Evolutionary conservation across 306 rosid genomes (phyloP), one percentile per base, ranked within the genome.

Genomic region (Albizia julibrissin): DNA sequence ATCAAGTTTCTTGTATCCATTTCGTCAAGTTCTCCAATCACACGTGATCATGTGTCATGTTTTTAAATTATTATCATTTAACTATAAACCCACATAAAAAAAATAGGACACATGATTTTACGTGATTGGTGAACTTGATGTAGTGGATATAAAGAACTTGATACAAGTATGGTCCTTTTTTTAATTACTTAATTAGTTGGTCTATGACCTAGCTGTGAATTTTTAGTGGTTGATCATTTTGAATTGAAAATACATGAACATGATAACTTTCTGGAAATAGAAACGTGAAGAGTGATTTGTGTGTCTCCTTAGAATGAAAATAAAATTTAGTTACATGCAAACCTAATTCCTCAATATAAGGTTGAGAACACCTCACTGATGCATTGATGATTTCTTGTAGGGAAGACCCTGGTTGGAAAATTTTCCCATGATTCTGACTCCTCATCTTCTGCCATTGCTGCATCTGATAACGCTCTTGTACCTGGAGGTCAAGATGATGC

Each of bases 391-490:
- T 52, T 82, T 77, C 81, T 89, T 86, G 81, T 82, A 93, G 98
- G 97, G 81, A 93, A 86, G 89, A 86, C 83, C 77, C 89, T 84
- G 81, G 81, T 83, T 24, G 85, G 84, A 81, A 96, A 90, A 74
- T 70, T 87, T 78, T 86, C 90, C 33, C 86, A 50, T 43, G 94
- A 92, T 84, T 92, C 99, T 79, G 93, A 92, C 74, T 83, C 90
- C 58, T 67, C 83, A 40, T 91, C 98, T 67, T 84, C 91, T 76
- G 80, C 74, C 2, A 86, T 89, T 37, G 83, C 98, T 75, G 91
- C 92, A 47, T 91, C 97, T 27, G 88, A 91, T 78, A 90, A 93
- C 83, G 84, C 90, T 39, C 91, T 91, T 67, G 87, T 87, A 84
- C 97, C 98, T 76, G 94, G 88, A 50, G 87, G 84, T 76, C 87